Evolutionary conservation across 345 rosid genomes (phyloP).

Genomic region (Kernera saxatilis): DNA sequence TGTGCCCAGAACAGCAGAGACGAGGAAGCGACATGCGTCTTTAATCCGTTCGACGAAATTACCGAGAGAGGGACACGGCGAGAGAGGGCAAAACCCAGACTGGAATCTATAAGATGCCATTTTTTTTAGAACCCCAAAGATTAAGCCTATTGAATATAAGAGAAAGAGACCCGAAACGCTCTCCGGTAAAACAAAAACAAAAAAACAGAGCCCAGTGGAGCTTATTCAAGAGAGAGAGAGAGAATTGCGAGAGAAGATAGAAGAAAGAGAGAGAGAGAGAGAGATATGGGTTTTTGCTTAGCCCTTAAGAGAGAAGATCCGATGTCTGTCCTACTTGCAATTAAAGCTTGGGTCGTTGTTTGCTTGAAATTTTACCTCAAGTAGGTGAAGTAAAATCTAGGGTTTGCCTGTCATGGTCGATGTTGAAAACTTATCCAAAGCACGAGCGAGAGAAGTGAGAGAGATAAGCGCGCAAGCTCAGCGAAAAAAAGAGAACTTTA

Average conservation of each 20-base stretch:
- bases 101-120: conserved; percentile 53
- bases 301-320: conserved; percentile 39
- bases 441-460: neutral
- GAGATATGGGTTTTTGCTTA: conserved; percentile 31
- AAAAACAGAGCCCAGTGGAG: conserved; percentile 22
- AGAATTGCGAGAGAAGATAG: neutral
- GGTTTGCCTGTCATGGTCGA: neutral
- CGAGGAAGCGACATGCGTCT: conserved; percentile 52
- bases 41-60: conserved; percentile 53
- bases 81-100: conserved; percentile 34
- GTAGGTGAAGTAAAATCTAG: conserved; percentile 25
- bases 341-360: conserved; percentile 41
- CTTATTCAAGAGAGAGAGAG: conserved; percentile 4
- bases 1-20: conserved; percentile 74
- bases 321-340: conserved; percentile 46
- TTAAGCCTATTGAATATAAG: neutral
- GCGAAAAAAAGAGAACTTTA: too few species aligned
- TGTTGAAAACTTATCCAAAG: neutral
- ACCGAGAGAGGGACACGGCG: conserved; percentile 30
- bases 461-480: neutral
- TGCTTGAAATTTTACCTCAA: conserved; percentile 17
- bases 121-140: neutral
- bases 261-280: neutral
- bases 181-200: neutral
- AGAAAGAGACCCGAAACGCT: conserved; percentile 27